These are phyloP conservation scores for Saturnispora halmiae DNA, from an alignment of 805 yeast genomes.

Conservation along the genomic window DNA sequence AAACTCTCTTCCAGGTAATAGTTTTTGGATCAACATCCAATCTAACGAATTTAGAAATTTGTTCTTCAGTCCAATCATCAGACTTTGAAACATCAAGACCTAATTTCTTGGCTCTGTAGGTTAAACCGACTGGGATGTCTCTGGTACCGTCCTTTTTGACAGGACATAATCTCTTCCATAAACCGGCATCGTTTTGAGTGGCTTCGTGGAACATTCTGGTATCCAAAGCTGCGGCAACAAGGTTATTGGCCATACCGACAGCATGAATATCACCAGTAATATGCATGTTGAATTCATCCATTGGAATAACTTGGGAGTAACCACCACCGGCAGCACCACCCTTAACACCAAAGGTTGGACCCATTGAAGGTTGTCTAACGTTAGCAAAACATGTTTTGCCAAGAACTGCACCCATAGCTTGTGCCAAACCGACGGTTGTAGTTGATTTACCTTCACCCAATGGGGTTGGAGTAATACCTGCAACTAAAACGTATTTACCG, in stretches of 20 bases:
- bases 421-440: conserved; percentile 93
- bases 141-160: conserved; percentile 67
- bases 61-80: conserved; percentile 68
- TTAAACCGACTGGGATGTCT: conserved; percentile 70
- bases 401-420: conserved; percentile 88
- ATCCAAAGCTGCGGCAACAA: conserved; percentile 93
- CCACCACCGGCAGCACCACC: conserved; percentile 99
- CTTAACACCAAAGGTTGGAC: conserved; percentile 96
- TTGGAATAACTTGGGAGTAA: conserved; percentile 93
- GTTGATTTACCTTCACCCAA: conserved; percentile 97
- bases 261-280: conserved; percentile 98
- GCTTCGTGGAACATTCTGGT: conserved; percentile 93
- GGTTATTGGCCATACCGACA: conserved; percentile 84
- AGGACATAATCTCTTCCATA: conserved; percentile 82
- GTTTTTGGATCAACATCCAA: conserved; percentile 85
- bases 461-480: conserved; percentile 98
- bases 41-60: conserved; percentile 64
- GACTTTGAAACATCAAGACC: conserved; percentile 81
- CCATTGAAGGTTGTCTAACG: conserved; percentile 97
- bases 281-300: conserved; percentile 98
- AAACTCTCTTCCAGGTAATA: conserved; percentile 86
- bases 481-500: conserved; percentile 85
- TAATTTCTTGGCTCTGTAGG: conserved; percentile 62
- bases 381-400: conserved; percentile 80
- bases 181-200: conserved; percentile 68